Conservation (phyloP, 768 basidiomycete genomes). For the Suillus spraguei region DNA sequence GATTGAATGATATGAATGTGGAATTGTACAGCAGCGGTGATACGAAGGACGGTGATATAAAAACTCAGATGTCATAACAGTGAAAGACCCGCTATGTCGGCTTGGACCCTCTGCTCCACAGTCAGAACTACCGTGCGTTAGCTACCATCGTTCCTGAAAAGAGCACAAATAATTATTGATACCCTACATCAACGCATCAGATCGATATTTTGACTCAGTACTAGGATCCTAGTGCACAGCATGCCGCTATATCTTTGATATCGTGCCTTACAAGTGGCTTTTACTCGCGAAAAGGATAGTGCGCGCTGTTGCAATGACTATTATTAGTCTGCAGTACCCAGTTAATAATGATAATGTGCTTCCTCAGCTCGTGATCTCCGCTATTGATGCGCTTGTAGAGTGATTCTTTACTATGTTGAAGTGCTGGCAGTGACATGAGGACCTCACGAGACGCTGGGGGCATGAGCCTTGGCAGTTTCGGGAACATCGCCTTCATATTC, state of each 20-base stretch:
- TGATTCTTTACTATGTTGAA: not conserved
- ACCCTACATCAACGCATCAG: not conserved
- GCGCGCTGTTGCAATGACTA: not conserved
- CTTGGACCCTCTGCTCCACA: not conserved
- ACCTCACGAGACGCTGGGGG: not conserved
- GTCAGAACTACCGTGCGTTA: not conserved
- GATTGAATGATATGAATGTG: constrained; percentile 87
- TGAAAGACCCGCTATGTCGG: not conserved
- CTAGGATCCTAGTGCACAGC: not conserved
- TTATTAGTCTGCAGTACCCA: not conserved
- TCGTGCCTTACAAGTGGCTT: not conserved
- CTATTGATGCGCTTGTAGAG: not conserved
- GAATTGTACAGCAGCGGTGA: constrained; percentile 38
- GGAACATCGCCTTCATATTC: not conserved
- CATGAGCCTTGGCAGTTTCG: not conserved
- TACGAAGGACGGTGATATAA: constrained; percentile 9
- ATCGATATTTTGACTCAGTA: not conserved
- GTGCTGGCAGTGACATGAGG: not conserved
- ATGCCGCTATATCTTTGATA: not conserved
- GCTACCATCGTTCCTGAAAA: not conserved
- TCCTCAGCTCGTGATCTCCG: not conserved
- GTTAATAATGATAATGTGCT: not conserved
- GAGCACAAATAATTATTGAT: not conserved
- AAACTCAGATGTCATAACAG: constrained; percentile 7
- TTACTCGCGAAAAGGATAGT: not conserved